Conservation (phyloP, 2,329 filamentous ascomycete species). For the Ophiosphaerella korrae region DNA sequence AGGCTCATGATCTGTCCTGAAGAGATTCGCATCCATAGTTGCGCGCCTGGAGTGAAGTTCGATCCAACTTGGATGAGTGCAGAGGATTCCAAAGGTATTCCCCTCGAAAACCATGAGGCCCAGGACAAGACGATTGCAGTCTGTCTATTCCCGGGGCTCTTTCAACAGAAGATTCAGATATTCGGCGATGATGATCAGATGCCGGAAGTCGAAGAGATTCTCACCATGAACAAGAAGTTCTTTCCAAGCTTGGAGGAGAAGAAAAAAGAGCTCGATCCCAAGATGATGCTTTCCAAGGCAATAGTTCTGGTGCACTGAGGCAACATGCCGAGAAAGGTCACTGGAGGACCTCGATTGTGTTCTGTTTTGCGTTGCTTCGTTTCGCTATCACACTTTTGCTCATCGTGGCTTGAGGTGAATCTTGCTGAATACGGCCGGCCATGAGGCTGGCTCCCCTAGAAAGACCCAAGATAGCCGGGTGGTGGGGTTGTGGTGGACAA, state of each 20-base stretch:
- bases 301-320: not conserved
- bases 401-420: too few relatives aligned
- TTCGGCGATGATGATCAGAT: not conserved
- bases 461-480: too few relatives aligned
- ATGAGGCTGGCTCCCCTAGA: too few relatives aligned
- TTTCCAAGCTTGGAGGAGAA: not conserved
- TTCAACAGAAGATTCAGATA: not conserved
- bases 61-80: slow-evolving; percentile 15
- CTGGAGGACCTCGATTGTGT: too few relatives aligned
- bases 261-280: not conserved
- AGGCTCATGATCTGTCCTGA: slow-evolving; percentile 11
- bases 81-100: not conserved
- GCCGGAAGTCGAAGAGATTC: not conserved
- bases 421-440: too few relatives aligned
- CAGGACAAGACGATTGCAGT: slow-evolving; percentile 1
- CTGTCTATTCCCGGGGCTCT: slow-evolving; percentile 2
- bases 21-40: slow-evolving; percentile 15
- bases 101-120: not conserved
- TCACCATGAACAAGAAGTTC: slow-evolving; percentile 1
- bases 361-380: too few relatives aligned
- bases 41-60: slow-evolving; percentile 6
- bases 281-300: not conserved
- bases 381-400: too few relatives aligned
- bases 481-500: too few relatives aligned
- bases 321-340: not conserved